phyloP scores from a whole-genome alignment of 805 yeast species.

The Cyberlindnera nakhonratchasimensis region DNA sequence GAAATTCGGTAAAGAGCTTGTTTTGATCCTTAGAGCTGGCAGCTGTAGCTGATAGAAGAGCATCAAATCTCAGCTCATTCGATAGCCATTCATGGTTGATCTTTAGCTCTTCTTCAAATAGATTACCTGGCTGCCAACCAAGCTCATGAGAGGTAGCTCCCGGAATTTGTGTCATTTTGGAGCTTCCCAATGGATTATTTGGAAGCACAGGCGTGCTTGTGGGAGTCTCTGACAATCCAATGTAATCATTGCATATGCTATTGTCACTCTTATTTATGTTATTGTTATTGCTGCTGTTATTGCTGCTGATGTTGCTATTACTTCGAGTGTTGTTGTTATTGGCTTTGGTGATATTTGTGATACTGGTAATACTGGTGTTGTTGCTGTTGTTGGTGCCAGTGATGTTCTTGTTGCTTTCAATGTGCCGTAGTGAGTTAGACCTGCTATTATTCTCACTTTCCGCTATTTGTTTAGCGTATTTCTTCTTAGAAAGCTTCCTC shows the following conservation, averaged over 20 bases:
- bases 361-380: too few species aligned
- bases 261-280: too few species aligned
- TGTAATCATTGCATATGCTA: background rate
- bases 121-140: constrained; percentile 14
- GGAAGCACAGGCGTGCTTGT: background rate
- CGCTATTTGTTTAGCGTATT: constrained; percentile 19
- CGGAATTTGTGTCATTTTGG: background rate
- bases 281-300: too few species aligned
- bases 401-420: background rate
- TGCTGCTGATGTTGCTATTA: too few species aligned
- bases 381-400: too few species aligned
- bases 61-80: constrained; percentile 67
- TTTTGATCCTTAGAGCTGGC: constrained; percentile 49
- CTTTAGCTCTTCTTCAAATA: constrained; percentile 18
- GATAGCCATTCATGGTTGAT: constrained; percentile 55
- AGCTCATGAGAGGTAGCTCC: background rate
- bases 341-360: too few species aligned
- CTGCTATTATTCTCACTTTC: constrained; percentile 10
- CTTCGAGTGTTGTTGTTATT: too few species aligned
- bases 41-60: constrained; percentile 71
- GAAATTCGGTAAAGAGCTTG: constrained; percentile 49
- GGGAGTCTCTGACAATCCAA: background rate
- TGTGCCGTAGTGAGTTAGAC: constrained; percentile 14
- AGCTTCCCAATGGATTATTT: background rate
- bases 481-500: constrained; percentile 25